phyloP scores from a whole-genome alignment of 2,329 filamentous ascomycete species.

The Hymenoscyphus fraxineus region DNA sequence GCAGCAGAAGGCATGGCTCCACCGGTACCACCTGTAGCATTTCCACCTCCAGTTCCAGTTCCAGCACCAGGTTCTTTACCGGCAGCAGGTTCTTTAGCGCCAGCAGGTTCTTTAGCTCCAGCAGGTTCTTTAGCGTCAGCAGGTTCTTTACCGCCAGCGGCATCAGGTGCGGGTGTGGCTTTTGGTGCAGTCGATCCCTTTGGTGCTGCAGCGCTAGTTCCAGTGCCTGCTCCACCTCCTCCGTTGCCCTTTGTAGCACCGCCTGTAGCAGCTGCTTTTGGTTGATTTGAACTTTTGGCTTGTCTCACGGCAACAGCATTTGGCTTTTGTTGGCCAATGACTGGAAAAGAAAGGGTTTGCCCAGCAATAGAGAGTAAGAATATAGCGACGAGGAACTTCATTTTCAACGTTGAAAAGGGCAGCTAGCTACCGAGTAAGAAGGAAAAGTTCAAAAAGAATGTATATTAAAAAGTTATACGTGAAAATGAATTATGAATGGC shows the following conservation, averaged over 20 bases:
- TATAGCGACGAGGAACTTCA: slow-evolving; percentile 20
- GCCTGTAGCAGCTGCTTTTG: neutral
- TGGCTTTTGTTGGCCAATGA: neutral
- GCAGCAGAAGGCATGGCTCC: neutral
- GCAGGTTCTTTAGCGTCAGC: no score
- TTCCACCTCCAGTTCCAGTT: neutral
- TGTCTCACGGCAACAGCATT: neutral
- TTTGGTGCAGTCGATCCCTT: no score
- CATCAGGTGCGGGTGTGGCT: neutral
- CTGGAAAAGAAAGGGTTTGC: slow-evolving; percentile 15
- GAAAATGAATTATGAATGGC: neutral
- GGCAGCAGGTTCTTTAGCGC: no score
- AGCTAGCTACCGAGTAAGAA: neutral
- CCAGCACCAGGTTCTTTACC: neutral
- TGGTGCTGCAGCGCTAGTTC: no score
- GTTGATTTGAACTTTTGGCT: neutral
- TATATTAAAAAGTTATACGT: neutral
- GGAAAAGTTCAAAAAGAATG: neutral
- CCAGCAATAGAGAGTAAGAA: slow-evolving; percentile 17
- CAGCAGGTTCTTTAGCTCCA: neutral
- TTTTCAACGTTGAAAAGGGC: slow-evolving; percentile 16
- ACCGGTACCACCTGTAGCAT: neutral
- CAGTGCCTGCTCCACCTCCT: neutral
- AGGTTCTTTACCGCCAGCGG: neutral
- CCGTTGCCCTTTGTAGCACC: neutral